A percentile compares a stretch with the other conserved stretches of the same genome.
These are phyloP conservation scores for Phytopythium sindhum DNA, from an alignment of 352 stramenopile genomes.

Conservation along the genomic window DNA sequence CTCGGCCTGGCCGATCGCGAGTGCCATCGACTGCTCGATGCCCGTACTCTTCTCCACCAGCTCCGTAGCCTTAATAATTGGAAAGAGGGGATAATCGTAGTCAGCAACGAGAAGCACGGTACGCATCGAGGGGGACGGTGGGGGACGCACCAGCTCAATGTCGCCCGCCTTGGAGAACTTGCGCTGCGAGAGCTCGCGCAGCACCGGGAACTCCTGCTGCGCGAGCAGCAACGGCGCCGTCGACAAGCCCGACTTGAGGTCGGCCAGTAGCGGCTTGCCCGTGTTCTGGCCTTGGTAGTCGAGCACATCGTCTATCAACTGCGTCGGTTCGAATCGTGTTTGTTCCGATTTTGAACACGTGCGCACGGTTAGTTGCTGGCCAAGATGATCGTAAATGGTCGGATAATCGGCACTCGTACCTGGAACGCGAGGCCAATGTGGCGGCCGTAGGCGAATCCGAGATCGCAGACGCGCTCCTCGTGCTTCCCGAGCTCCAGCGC, in stretches of 20 bases:
- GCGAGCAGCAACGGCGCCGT: conserved; percentile 97
- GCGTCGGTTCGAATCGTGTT: neutral
- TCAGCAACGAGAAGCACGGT: neutral
- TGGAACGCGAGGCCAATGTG: conserved; percentile 98
- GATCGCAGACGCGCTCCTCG: conserved; percentile 67
- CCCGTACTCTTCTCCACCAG: conserved; percentile 90
- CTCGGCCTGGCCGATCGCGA: conserved; percentile 96
- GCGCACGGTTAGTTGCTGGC: neutral
- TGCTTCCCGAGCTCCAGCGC: conserved; percentile 93
- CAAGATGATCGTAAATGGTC: neutral
- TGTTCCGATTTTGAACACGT: conserved; percentile 3
- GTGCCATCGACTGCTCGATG: conserved; percentile 90
- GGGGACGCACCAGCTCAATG: conserved; percentile 77
- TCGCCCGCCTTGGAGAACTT: conserved; percentile 93
- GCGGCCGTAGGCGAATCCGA: conserved; percentile 96
- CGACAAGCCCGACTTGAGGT: conserved; percentile 94
- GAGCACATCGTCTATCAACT: conserved; percentile 97
- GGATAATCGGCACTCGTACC: conserved; percentile 30
- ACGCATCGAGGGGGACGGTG: too few species aligned
- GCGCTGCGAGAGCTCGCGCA: conserved; percentile 85
- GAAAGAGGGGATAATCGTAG: conserved; percentile 8
- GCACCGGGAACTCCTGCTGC: conserved; percentile 90
- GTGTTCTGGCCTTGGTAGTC: conserved; percentile 95
- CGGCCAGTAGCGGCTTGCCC: conserved; percentile 94
- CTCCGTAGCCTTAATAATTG: conserved; percentile 63